Base-by-base conservation (phyloP, 31 red algal genomes). In the Endocladia muricata region DNA sequence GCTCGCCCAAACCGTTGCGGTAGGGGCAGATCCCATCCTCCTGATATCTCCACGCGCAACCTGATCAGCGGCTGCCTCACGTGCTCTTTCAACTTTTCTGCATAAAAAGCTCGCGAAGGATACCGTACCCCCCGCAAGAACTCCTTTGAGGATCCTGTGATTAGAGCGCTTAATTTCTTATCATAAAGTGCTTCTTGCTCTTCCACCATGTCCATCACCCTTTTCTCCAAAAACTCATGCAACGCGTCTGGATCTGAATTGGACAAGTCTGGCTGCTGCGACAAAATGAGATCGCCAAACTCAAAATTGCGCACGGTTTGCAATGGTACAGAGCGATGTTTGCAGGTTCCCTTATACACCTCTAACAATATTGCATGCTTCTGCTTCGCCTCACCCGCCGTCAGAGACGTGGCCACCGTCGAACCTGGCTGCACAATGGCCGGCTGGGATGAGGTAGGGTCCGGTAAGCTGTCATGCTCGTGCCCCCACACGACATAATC, bases 401-500 rank as follows among this genome's bases (percentile, higher is more conserved):
- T 59, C 1, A 98, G 77, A 25, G 88, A 87, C n/a, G 96, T 98
- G 2, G 96, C 96, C 15, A 98, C 91, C 39, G 85, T 88, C 26
- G 96, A 98, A 58, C 96, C 96, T 31, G 96, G 96, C 70, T 98
- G 96, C 22, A 85, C 91, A 65, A 98, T 70, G 2, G 80, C 78
- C 15, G 91, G 91, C n/a, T 87, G 58, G 25, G 74, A 61, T 47
- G 85, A 55, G 6, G 86, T 80, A 29, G 89, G 72, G 30, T 94
- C 91, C 64, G 85, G 77, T 38, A 82, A 49, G 44, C 91, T 91
- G 42, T 91, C 86, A 62, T 98, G 95, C 60, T 98, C 95, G 76
- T 98, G 95, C 7, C 95, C 95, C 95, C 95, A 98, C 1, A 98
- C 60, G 15, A 98, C 95, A 33, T 91, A 82, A 55, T 98, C 91